Evolutionary conservation across 139 green algal genomes (phyloP), one percentile per base, ranked within the genome.

Genomic region (Auxenochlorella pyrenoidosa): DNA sequence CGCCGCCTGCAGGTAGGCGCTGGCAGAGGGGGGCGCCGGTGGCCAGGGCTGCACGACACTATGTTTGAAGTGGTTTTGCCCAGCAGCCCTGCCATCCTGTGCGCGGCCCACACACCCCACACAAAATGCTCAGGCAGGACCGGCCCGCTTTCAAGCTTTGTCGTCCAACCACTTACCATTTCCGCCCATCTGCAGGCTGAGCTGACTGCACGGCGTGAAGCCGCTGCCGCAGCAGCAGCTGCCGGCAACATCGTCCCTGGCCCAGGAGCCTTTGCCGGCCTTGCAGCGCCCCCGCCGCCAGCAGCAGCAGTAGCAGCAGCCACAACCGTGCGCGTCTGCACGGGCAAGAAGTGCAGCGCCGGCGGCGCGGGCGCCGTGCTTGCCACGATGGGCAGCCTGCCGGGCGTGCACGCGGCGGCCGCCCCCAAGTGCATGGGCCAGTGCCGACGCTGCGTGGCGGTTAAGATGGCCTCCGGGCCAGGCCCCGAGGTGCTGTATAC

Each of bases 271-370:
- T 8, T 30, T 28, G 40, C 41, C 5, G 43, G 40, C 12, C 8
- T 40, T 0, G 26, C 73, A 59, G 5, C 73, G 12, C 26, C 73
- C 41, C 32, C 34, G n/a, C 66, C n/a, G 66, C 66, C 66, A 36
- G 73, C 73, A 80, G 73, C 73, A 58, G 40, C 24, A 2, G 73
- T 22, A 24, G 41, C 41, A 36, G 41, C 73, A 38, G 41, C 41
- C 41, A 59, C 44, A 3, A 30, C 36, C 0, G 75, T 59, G 28
- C 75, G 75, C 30, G 75, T 81, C 0, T 81, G 75, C 75, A 81
- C 75, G 4, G 75, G 75, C 75, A 81, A 81, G 30, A 81, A 81
- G 75, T 81, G 75, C 75, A 81, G 43, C 75, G 28, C 51, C 19
- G 75, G 43, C 10, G 75, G 75, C 30, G 47, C 75, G 43, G 75